phyloP scores from a whole-genome alignment of 2,329 filamentous ascomycete genomes.

The Fusarium chaquense region DNA sequence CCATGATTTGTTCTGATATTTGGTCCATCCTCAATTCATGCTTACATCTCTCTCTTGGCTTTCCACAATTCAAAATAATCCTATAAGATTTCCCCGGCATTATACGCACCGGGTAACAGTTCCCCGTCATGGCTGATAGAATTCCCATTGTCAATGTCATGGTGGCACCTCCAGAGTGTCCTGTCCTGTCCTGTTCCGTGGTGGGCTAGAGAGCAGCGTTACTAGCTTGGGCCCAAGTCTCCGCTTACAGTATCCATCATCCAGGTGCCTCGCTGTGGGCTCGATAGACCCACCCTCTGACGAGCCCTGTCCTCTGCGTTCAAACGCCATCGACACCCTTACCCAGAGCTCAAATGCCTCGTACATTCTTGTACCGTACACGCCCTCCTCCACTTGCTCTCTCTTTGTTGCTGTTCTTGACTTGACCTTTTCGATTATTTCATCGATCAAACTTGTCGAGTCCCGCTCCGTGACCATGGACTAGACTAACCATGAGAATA shows the following conservation, averaged over 20 bases:
- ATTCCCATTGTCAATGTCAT: slow-evolving; percentile 38
- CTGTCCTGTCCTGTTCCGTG: slow-evolving; percentile 14
- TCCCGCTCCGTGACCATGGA: slow-evolving; percentile 35
- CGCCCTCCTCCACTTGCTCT: slow-evolving; percentile 42
- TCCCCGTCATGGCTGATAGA: slow-evolving; percentile 16
- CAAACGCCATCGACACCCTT: slow-evolving; percentile 41
- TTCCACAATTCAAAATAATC: neutral
- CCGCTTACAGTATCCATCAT: slow-evolving; percentile 38
- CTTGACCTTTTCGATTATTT: slow-evolving; percentile 18
- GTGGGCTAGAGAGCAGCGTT: neutral
- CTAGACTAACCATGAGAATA: slow-evolving; percentile 46
- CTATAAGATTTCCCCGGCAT: neutral
- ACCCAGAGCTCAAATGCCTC: slow-evolving; percentile 31
- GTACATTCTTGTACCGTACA: slow-evolving; percentile 16
- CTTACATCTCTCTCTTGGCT: slow-evolving; percentile 1
- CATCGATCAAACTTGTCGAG: slow-evolving; percentile 42
- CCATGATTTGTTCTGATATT: neutral
- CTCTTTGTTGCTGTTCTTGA: slow-evolving; percentile 26
- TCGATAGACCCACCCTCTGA: slow-evolving; percentile 40
- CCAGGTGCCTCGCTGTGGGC: slow-evolving; percentile 29
- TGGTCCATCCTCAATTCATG: neutral
- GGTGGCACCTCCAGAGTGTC: slow-evolving; percentile 43
- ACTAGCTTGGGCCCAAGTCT: neutral
- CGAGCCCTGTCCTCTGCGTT: slow-evolving; percentile 12
- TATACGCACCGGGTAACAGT: neutral